phyloP scores from a whole-genome alignment of 2,329 filamentous ascomycete species.

The Coleophoma cylindrospora region DNA sequence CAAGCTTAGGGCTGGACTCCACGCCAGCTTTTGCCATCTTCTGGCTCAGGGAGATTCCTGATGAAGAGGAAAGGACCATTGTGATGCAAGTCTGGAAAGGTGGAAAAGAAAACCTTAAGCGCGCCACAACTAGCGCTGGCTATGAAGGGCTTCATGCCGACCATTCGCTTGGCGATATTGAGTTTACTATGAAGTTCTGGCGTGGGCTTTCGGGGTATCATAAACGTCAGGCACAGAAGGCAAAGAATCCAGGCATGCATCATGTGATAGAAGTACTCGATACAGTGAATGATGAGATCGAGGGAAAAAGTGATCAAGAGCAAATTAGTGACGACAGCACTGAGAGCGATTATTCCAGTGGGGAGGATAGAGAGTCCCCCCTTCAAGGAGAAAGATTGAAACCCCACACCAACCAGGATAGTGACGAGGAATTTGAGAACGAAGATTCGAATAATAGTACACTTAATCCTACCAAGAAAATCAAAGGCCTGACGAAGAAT shows the following conservation, averaged over 20 bases:
- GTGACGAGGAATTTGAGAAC: slow-evolving; percentile 3
- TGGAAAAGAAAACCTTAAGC: slow-evolving; percentile 40
- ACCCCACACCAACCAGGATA: slow-evolving; percentile 12
- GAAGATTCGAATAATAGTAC: not conserved
- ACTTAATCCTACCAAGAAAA: slow-evolving; percentile 10
- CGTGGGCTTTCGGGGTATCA: slow-evolving; percentile 43
- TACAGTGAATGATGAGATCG: slow-evolving; percentile 51
- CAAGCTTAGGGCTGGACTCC: slow-evolving; percentile 45
- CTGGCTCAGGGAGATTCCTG: slow-evolving; percentile 65
- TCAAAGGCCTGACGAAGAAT: slow-evolving; percentile 15
- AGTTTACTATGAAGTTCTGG: slow-evolving; percentile 54
- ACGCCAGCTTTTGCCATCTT: slow-evolving; percentile 58
- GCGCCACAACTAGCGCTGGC: slow-evolving; percentile 39
- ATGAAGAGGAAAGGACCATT: slow-evolving; percentile 58
- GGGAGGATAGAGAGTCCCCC: slow-evolving; percentile 2
- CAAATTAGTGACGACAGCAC: not conserved
- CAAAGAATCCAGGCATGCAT: slow-evolving; percentile 45
- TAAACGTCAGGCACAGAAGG: slow-evolving; percentile 42
- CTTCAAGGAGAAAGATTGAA: slow-evolving; percentile 9
- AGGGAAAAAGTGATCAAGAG: slow-evolving; percentile 16
- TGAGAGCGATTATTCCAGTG: slow-evolving; percentile 1
- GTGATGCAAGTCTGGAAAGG: slow-evolving; percentile 63
- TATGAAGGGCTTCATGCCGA: slow-evolving; percentile 39
- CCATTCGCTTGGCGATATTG: slow-evolving; percentile 48
- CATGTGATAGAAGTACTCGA: slow-evolving; percentile 62